A percentile compares a stretch with the other conserved stretches of the same genome.
These are phyloP conservation scores for Waitea zeae DNA, from an alignment of 1,284 basidiomycete genomes.

Conservation along the genomic window DNA sequence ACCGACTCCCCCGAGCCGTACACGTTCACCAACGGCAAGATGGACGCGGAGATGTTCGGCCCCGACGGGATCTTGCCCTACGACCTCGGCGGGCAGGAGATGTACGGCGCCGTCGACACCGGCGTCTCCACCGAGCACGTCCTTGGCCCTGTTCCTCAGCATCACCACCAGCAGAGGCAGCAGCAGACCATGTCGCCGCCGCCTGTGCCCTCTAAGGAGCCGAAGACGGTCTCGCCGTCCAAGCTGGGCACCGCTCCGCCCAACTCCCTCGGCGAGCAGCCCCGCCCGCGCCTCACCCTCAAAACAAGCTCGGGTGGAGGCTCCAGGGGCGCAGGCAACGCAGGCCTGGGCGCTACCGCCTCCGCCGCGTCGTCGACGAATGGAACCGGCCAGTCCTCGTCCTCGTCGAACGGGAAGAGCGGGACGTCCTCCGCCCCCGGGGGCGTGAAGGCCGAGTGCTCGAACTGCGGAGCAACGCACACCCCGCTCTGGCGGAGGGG, in stretches of 20 bases:
- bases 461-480: conserved; percentile 70
- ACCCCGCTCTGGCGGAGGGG: conserved; percentile 71
- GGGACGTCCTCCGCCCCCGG: conserved; percentile 38
- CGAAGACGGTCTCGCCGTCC: conserved; percentile 31
- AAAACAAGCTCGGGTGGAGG: too few species aligned
- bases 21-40: not conserved
- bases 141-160: conserved; percentile 15
- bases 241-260: conserved; percentile 29
- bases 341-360: too few species aligned
- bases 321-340: too few species aligned
- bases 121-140: conserved; percentile 13
- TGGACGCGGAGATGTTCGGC: too few species aligned
- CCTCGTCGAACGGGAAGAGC: conserved; percentile 27
- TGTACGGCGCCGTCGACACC: conserved; percentile 13
- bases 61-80: conserved; percentile 16
- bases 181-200: conserved; percentile 8
- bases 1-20: not conserved
- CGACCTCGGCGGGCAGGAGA: conserved; percentile 11
- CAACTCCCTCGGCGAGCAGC: not conserved
- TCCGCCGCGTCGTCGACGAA: conserved; percentile 27
- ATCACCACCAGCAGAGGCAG: conserved; percentile 16
- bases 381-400: conserved; percentile 21
- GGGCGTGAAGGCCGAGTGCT: conserved; percentile 71
- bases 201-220: conserved; percentile 14
- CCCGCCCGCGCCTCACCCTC: conserved; percentile 32